Evolutionary conservation across 2,329 filamentous ascomycete genomes (phyloP).

Genomic region (Sarocladium brachiariae): DNA sequence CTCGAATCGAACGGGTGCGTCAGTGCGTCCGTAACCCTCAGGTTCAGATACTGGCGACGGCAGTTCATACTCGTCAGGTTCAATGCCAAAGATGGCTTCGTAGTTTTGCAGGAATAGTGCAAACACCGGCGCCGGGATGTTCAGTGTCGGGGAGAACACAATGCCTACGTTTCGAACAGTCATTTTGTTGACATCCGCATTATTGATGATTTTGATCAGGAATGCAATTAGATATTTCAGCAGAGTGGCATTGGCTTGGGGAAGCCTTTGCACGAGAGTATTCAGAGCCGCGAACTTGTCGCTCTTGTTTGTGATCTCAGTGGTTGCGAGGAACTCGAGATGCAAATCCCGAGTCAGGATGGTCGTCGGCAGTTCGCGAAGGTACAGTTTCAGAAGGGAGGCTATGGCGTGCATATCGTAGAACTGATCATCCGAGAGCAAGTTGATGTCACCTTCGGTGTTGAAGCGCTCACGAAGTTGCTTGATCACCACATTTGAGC

Average conservation of each 20-base stretch:
- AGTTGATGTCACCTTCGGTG: conserved; percentile 80
- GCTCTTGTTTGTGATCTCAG: conserved; percentile 66
- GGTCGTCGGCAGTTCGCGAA: conserved; percentile 84
- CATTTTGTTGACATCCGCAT: conserved; percentile 92
- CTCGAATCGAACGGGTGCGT: conserved; percentile 25
- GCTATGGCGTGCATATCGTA: conserved; percentile 96
- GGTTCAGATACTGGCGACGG: conserved; percentile 36
- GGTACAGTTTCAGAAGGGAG: conserved; percentile 86
- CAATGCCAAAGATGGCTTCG: conserved; percentile 71
- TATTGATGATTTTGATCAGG: conserved; percentile 86
- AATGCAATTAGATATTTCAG: conserved; percentile 82
- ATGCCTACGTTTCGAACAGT: conserved; percentile 95
- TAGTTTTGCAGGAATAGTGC: conserved; percentile 91
- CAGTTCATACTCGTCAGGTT: conserved; percentile 57
- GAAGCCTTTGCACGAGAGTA: conserved; percentile 72
- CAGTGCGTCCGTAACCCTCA: conserved; percentile 23
- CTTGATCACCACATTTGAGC: conserved; percentile 94
- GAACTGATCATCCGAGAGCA: conserved; percentile 74
- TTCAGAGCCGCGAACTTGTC: conserved; percentile 75
- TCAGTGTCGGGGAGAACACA: conserved; percentile 93
- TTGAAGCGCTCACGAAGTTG: conserved; percentile 90
- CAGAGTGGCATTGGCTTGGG: conserved; percentile 71
- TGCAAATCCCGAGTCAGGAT: conserved; percentile 89
- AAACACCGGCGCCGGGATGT: conserved; percentile 92
- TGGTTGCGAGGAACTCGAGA: conserved; percentile 76